Evolutionary conservation across 2,329 filamentous ascomycete species (phyloP).

Genomic region (Rhinocladiella similis): DNA sequence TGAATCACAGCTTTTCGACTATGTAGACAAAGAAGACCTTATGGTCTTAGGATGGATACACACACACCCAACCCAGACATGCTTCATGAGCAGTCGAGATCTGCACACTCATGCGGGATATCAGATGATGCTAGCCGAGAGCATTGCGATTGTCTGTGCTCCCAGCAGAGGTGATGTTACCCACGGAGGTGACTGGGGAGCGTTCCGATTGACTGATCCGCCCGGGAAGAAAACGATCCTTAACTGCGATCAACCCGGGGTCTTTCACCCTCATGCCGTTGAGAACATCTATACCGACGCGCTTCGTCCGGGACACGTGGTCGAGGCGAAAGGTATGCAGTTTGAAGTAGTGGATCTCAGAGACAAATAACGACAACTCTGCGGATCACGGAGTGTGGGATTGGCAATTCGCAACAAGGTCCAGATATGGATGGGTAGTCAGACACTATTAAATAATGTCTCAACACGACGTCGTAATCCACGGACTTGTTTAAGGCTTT

Average conservation of each 20-base stretch:
- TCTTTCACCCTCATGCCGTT: constrained; percentile 78
- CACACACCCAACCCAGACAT: constrained; percentile 93
- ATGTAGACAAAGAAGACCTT: constrained; percentile 73
- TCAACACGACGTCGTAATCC: not conserved
- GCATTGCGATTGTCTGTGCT: constrained; percentile 94
- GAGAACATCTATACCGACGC: constrained; percentile 78
- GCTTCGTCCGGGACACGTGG: constrained; percentile 68
- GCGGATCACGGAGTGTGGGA: not conserved
- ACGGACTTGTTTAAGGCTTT: not conserved
- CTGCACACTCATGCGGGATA: constrained; percentile 92
- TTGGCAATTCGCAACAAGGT: not conserved
- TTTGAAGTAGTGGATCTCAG: constrained; percentile 68
- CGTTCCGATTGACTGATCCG: constrained; percentile 90
- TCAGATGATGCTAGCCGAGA: constrained; percentile 94
- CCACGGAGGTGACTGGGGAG: constrained; percentile 68
- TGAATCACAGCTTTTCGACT: constrained; percentile 81
- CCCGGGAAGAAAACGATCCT: constrained; percentile 85
- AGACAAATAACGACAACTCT: constrained; percentile 7
- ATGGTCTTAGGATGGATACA: constrained; percentile 96
- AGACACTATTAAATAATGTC: constrained; percentile 3
- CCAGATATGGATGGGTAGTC: constrained; percentile 5
- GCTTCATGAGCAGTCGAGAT: constrained; percentile 95
- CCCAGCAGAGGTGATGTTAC: constrained; percentile 60
- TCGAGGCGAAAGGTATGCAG: constrained; percentile 65
- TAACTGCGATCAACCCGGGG: constrained; percentile 71